Conservation (phyloP, 1,284 basidiomycete species). For the Rugiboletus extremiorientalis region DNA sequence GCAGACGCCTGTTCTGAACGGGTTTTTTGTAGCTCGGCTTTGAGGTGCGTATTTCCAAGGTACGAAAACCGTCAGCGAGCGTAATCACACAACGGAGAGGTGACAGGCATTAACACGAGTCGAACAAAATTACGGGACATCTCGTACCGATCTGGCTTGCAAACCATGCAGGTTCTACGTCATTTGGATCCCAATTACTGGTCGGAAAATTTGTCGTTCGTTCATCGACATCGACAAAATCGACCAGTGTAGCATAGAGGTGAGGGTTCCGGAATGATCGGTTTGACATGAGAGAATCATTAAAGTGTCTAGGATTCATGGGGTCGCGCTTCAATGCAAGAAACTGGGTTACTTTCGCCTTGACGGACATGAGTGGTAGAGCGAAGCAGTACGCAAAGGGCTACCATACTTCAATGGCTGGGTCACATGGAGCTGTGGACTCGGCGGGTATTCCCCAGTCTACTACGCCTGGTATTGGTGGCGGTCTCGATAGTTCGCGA, state of each 20-base stretch:
- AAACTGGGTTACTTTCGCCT: slow-evolving; percentile 83
- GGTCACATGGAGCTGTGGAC: slow-evolving; percentile 54
- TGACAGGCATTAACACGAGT: slow-evolving; percentile 27
- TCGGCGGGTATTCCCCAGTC: slow-evolving; percentile 82
- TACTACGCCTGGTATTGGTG: slow-evolving; percentile 56
- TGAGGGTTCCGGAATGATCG: slow-evolving; percentile 94
- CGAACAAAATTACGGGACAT: background rate
- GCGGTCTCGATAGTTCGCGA: slow-evolving; percentile 57
- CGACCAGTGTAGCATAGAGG: slow-evolving; percentile 89
- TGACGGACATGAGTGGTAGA: background rate
- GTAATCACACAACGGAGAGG: slow-evolving; percentile 2
- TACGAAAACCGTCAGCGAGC: background rate
- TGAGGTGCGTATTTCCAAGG: slow-evolving; percentile 27
- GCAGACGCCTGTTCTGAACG: slow-evolving; percentile 38
- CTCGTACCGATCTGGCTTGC: slow-evolving; percentile 66
- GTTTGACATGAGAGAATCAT: slow-evolving; percentile 88
- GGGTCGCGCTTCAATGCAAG: slow-evolving; percentile 65
- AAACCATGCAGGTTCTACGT: slow-evolving; percentile 63
- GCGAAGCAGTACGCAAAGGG: background rate
- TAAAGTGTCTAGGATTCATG: slow-evolving; percentile 82
- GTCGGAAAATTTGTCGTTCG: slow-evolving; percentile 76
- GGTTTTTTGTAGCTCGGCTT: slow-evolving; percentile 46
- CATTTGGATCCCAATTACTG: slow-evolving; percentile 67
- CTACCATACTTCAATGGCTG: slow-evolving; percentile 57
- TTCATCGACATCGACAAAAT: slow-evolving; percentile 90